phyloP scores from a whole-genome alignment of 106 monocot genomes.

The Phalaenopsis aphrodite region DNA sequence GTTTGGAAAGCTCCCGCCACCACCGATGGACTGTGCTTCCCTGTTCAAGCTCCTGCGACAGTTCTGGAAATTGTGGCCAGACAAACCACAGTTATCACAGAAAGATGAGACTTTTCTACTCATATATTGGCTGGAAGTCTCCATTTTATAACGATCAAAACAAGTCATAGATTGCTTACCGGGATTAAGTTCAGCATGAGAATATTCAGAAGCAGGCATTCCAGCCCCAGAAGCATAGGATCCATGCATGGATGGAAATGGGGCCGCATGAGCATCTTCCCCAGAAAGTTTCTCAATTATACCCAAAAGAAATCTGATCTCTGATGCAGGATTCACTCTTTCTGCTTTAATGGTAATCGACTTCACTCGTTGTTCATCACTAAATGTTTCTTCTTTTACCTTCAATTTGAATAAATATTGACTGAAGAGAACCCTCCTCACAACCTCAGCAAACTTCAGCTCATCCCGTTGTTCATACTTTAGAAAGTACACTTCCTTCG shows the following conservation, averaged over 20 bases:
- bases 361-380: constrained; percentile 68
- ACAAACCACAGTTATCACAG: constrained; percentile 32
- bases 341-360: constrained; percentile 59
- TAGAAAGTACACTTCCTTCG: constrained; percentile 55
- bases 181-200: too few relatives aligned
- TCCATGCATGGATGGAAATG: too few relatives aligned
- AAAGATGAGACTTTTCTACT: constrained; percentile 13
- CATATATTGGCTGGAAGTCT: constrained; percentile 2
- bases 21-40: constrained; percentile 8
- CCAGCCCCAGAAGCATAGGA: too few relatives aligned
- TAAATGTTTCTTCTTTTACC: constrained; percentile 78
- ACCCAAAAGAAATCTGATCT: constrained; percentile 46
- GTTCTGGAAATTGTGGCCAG: constrained; percentile 42
- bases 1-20: constrained; percentile 25
- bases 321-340: constrained; percentile 47
- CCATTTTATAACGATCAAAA: constrained; percentile 10
- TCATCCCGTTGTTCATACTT: constrained; percentile 76
- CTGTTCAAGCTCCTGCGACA: constrained; percentile 29
- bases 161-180: not conserved
- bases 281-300: constrained; percentile 39
- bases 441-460: constrained; percentile 46
- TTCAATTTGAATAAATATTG: constrained; percentile 74
- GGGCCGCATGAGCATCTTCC: constrained; percentile 18
- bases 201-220: too few relatives aligned
- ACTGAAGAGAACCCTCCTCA: constrained; percentile 43